Evolutionary conservation across 2,329 filamentous ascomycete genomes (phyloP).

Genomic region (Cytospora piceicola): DNA sequence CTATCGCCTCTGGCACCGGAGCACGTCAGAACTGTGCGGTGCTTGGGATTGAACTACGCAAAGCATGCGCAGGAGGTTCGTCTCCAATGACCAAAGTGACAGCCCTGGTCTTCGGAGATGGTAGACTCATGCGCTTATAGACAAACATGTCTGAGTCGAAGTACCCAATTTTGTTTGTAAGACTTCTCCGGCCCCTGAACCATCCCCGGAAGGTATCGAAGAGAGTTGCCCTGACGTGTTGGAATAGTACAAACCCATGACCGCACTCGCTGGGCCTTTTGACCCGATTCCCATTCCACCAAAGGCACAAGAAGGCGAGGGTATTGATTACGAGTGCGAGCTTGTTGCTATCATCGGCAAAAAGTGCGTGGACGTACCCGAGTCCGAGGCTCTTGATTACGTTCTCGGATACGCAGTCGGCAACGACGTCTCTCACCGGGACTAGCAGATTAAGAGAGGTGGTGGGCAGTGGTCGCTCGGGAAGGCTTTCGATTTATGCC

Average conservation of each 20-base stretch:
- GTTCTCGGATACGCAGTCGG: conserved; percentile 76
- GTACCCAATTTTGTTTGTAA: conserved; percentile 72
- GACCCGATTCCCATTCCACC: conserved; percentile 69
- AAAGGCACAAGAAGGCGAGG: conserved; percentile 67
- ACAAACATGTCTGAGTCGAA: conserved; percentile 69
- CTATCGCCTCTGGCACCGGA: conserved; percentile 65
- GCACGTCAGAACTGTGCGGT: conserved; percentile 69
- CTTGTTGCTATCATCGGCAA: conserved; percentile 75
- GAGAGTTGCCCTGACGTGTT: not conserved
- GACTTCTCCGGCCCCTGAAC: conserved; percentile 32
- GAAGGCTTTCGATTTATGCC: conserved; percentile 77
- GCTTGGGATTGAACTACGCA: conserved; percentile 73
- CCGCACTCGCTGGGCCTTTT: conserved; percentile 65
- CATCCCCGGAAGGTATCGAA: not conserved
- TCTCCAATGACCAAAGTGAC: not conserved
- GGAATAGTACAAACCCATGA: conserved; percentile 66
- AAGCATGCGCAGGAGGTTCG: conserved; percentile 70
- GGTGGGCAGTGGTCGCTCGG: conserved; percentile 73
- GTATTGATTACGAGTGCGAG: conserved; percentile 81
- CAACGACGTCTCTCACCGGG: conserved; percentile 80
- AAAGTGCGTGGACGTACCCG: conserved; percentile 65
- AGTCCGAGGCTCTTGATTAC: conserved; percentile 68
- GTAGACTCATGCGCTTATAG: too few relatives aligned
- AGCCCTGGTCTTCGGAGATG: not conserved
- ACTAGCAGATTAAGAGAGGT: conserved; percentile 72